Base-by-base conservation (phyloP, 2,329 filamentous ascomycete genomes). In the Sphaerulina populicola region DNA sequence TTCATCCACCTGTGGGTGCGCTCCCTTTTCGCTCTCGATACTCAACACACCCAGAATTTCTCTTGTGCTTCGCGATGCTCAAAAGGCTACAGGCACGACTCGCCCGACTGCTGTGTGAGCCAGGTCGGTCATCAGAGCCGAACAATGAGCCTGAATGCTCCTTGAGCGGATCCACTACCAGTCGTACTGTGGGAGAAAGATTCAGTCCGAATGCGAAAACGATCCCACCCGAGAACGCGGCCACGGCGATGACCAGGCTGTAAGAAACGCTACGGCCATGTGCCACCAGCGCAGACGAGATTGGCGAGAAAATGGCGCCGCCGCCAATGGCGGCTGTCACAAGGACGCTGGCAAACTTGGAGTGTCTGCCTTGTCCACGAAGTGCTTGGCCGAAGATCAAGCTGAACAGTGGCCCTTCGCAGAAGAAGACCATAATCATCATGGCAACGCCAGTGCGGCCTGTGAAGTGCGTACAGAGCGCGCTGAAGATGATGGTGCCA, bases 391-490 rank as follows among this genome's bases (percentile, higher is more conserved):
- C 77, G 57, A 77, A 83, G 49, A 81, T 77, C 44, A 79, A 74
- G 37, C 75, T 72, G 65, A 82, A 83, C 2, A 77, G 68, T 3
- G 80, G 79, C 8, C 78, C 79, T 66, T 82, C 77, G 57, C 81
- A 80, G 56, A 81, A 75, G 61, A 76, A 80, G 42, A 78, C 60
- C 56, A 82, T 66, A 47, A 79, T 67, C 11, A 74, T 65, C 62
- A 77, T 71, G 1, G 71, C 69, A 2, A 77, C 68, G 4, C 72
- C 75, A 0, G 69, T 62, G 4, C 67, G 58, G 8, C 74, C 75
- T 2, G 66, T 62, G 1, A 72, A 67, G 51, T 72, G 70, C 72
- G 79, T 81, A 18, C 71, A 72, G 4, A 80, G 70, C 0, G 71
- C 71, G 2, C 72, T 65, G 55, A 77, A 77, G 18, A 76, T 65